These are phyloP conservation scores for Sarcodon aspratus DNA, from an alignment of 768 basidiomycete species.

Conservation along the genomic window DNA sequence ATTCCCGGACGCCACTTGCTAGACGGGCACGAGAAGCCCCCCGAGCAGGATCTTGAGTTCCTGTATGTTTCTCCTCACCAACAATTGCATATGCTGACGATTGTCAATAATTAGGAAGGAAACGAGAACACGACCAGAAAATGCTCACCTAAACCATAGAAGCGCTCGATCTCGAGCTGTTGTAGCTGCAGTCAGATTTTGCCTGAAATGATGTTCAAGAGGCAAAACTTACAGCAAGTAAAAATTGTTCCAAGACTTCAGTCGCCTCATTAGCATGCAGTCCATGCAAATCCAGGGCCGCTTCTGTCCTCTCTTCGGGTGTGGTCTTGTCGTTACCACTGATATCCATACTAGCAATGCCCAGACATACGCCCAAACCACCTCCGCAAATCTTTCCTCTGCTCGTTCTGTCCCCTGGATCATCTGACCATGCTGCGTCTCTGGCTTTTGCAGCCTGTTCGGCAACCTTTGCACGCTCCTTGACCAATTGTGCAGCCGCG, in stretches of 20 bases:
- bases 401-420: constrained; percentile 63
- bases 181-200: neutral
- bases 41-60: constrained; percentile 72
- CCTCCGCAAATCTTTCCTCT: constrained; percentile 71
- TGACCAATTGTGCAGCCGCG: constrained; percentile 77
- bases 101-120: neutral
- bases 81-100: constrained; percentile 73
- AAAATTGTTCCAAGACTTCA: constrained; percentile 82
- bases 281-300: constrained; percentile 83
- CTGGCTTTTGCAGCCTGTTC: constrained; percentile 66
- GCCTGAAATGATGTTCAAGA: neutral
- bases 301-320: constrained; percentile 86
- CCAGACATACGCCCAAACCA: constrained; percentile 78
- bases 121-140: constrained; percentile 1
- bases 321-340: constrained; percentile 45
- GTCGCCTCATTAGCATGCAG: constrained; percentile 90
- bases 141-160: constrained; percentile 67
- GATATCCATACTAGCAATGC: constrained; percentile 56
- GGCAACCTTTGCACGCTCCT: constrained; percentile 65
- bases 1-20: constrained; percentile 80
- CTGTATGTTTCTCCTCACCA: constrained; percentile 94
- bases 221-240: constrained; percentile 59
- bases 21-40: constrained; percentile 78
- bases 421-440: constrained; percentile 73
- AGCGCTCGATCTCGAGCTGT: constrained; percentile 81